Base-by-base conservation (phyloP, 2,329 filamentous ascomycete genomes). In the Monosporascus cannonballus region DNA sequence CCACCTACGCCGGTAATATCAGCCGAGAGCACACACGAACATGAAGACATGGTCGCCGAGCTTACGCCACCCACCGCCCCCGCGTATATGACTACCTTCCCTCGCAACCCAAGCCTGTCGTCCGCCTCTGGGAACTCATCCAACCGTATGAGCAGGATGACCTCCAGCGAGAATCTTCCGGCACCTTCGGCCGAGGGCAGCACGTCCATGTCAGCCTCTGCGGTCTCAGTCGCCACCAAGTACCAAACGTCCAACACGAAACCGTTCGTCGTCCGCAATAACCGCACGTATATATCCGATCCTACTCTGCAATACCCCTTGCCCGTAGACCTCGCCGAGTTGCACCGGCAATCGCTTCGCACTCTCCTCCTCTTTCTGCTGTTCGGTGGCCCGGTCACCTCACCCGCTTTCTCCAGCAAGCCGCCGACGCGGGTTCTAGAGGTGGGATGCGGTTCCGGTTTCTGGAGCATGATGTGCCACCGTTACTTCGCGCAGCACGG, bases 391-490 rank as follows among this genome's bases (percentile, higher is more conserved):
- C 88, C 90, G 0, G 80, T 94, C 52, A 92, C 88, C 70, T 87
- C 86, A 8, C 85, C 87, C 1, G 76, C 76, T 30, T 78, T 90
- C 51, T 73, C 78, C 44, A 78, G 82, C 57, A 82, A 83, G 47
- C 85, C 89, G 20, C 92, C 92, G 0, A 79, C 79, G 62, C 85
- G 84, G 58, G 86, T 97, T 27, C 77, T 97, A 24, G 93, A 97
- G 65, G 72, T 96, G 36, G 91, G 86, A 30, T 97, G 93, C 69
- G 92, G 92, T 18, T 87, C 87, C 20, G 93, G 84, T 24, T 89
- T 95, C 66, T 96, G 92, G 92, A 92, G 89, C 61, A 86, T 89
- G 71, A 85, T 90, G 75, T 95, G 90, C 68, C 87, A 96, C 68
- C 83, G 89, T 37, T 87, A 89, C 70, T 90, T 92, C 65, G 77